A percentile compares a stretch with the other conserved stretches of the same genome.
Conservation (phyloP, 176 grass and related monocot species). For the Zea luxurians region DNA sequence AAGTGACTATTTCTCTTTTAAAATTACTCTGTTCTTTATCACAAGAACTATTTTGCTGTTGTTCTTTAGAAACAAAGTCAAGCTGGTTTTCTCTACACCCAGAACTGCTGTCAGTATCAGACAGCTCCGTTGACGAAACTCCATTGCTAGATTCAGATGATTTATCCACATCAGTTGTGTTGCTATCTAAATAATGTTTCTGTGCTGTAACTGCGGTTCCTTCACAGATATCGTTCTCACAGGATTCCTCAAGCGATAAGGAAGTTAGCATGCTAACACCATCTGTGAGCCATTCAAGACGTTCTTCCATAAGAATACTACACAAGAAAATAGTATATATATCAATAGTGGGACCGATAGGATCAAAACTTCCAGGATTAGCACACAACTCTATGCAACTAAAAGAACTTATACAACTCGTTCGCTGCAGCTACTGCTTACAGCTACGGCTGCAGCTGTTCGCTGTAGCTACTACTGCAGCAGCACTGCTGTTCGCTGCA, state of each 20-base stretch:
- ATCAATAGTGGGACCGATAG: constrained; percentile 17
- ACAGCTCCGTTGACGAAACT: constrained; percentile 41
- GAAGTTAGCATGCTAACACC: constrained; percentile 77
- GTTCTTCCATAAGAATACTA: constrained; percentile 93
- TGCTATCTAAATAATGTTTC: constrained; percentile 41
- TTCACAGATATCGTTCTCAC: constrained; percentile 49
- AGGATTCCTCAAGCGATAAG: constrained; percentile 60
- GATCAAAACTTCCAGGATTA: constrained; percentile 23
- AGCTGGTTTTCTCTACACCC: constrained; percentile 41
- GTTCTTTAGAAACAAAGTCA: constrained; percentile 35
- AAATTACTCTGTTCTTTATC: constrained; percentile 32
- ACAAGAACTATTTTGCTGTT: constrained; percentile 34
- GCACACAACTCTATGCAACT: constrained; percentile 15
- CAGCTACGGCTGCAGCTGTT: too few species aligned
- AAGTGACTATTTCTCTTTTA: constrained; percentile 26
- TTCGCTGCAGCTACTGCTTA: too few species aligned
- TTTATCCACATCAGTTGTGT: constrained; percentile 37
- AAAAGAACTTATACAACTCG: constrained; percentile 9
- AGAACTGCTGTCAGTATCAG: constrained; percentile 34
- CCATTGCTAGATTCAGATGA: constrained; percentile 50
- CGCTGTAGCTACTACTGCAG: too few species aligned
- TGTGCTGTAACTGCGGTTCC: constrained; percentile 38
- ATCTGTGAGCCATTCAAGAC: constrained; percentile 83
- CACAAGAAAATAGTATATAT: constrained; percentile 42
- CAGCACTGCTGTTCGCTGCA: too few species aligned